Percentiles rank a stretch among this genome's conserved stretches.
These are phyloP conservation scores for Pistacia atlantica DNA, from an alignment of 345 rosid species.

Conservation along the genomic window DNA sequence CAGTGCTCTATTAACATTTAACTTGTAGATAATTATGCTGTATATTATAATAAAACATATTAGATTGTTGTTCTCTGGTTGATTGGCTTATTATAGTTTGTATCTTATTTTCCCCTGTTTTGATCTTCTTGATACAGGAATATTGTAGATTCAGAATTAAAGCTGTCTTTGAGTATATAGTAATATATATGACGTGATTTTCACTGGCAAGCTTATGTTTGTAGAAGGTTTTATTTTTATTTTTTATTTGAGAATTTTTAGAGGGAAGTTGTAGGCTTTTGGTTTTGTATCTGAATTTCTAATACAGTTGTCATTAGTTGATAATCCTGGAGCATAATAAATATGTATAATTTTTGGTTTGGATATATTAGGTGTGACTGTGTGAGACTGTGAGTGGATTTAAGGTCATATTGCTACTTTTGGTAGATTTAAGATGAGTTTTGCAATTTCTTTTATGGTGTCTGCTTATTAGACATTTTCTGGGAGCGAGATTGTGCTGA, in stretches of 20 bases:
- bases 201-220: neutral
- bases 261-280: neutral
- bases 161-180: neutral
- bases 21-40: neutral
- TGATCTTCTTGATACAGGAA: neutral
- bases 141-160: constrained; percentile 7
- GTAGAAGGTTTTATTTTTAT: neutral
- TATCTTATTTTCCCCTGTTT: neutral
- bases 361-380: neutral
- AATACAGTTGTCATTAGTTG: neutral
- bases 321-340: neutral
- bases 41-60: neutral
- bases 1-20: neutral
- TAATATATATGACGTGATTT: constrained; percentile 1
- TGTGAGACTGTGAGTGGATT: neutral
- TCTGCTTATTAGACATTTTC: neutral
- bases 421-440: neutral
- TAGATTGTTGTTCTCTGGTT: neutral
- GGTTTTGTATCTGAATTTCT: neutral
- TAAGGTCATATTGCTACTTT: neutral
- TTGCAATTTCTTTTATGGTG: neutral
- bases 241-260: neutral
- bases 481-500: constrained; percentile 22
- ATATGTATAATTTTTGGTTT: neutral
- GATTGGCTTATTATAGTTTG: neutral